Evolutionary conservation across 2,329 filamentous ascomycete species (phyloP).

Genomic region (Scytalidium sp.): DNA sequence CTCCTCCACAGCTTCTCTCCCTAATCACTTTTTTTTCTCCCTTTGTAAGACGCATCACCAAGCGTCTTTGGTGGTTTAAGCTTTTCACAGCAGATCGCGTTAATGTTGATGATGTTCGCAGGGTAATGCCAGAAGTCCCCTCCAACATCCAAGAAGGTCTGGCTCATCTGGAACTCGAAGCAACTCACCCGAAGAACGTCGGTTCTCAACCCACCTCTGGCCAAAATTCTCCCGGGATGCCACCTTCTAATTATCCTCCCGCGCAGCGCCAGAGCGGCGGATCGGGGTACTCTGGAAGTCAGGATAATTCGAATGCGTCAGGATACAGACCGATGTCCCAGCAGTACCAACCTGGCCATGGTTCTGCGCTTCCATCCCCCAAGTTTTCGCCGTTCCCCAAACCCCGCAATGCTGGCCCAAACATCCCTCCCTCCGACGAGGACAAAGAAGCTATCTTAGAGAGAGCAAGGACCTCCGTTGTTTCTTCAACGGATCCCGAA

Average conservation of each 20-base stretch:
- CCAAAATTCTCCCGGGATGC: neutral
- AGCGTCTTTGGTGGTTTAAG: too few species aligned
- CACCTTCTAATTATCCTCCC: neutral
- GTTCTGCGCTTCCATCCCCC: slow-evolving; percentile 46
- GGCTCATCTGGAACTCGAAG: slow-evolving; percentile 84
- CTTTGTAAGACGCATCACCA: too few species aligned
- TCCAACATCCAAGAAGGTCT: slow-evolving; percentile 96
- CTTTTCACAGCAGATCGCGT: too few species aligned
- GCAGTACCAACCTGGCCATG: slow-evolving; percentile 33
- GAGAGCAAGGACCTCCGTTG: slow-evolving; percentile 75
- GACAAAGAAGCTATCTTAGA: slow-evolving; percentile 90
- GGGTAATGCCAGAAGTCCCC: slow-evolving; percentile 92
- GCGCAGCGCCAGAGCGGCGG: neutral
- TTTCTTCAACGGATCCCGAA: slow-evolving; percentile 91
- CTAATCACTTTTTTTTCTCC: neutral
- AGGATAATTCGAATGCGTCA: slow-evolving; percentile 30
- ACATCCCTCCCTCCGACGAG: slow-evolving; percentile 90
- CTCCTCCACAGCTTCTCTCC: neutral
- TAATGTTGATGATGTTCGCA: slow-evolving; percentile 37
- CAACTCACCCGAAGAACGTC: slow-evolving; percentile 24
- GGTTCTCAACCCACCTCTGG: neutral
- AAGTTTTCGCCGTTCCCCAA: slow-evolving; percentile 92
- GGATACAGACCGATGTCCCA: too few species aligned
- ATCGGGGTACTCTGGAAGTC: neutral
- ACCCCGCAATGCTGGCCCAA: slow-evolving; percentile 72